Conservation (phyloP, 225 moss, liverwort and hornwort species). For the Thuidium tamariscinum region DNA sequence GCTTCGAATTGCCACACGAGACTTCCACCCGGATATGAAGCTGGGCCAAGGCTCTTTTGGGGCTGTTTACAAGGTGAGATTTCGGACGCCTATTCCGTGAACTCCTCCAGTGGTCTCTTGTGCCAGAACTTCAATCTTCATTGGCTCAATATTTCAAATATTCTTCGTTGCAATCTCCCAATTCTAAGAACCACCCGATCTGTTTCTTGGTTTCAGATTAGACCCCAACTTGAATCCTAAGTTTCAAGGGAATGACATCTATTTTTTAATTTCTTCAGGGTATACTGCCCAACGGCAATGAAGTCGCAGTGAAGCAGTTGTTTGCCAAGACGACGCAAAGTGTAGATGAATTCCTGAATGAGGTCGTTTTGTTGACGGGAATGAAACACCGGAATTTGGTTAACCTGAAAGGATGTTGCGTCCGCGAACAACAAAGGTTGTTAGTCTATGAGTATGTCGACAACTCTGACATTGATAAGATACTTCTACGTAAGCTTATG, state of each 20-base stretch:
- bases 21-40: not conserved
- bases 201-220: too few species aligned
- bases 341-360: conserved; percentile 27
- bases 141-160: not conserved
- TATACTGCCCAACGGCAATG: not conserved
- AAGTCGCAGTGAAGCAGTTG: conserved; percentile 1
- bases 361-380: conserved; percentile 27
- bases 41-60: not conserved
- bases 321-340: not conserved
- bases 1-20: not conserved
- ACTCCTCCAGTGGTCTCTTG: too few species aligned
- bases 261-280: not conserved
- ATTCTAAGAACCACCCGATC: not conserved
- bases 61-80: not conserved
- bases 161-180: not conserved
- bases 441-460: conserved; percentile 42
- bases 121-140: too few species aligned
- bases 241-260: not conserved
- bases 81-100: too few species aligned
- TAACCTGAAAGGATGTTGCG: conserved; percentile 37
- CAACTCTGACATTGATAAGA: conserved; percentile 20
- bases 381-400: conserved; percentile 29
- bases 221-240: too few species aligned
- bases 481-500: not conserved
- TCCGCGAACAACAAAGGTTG: conserved; percentile 7